Evolutionary conservation across 768 basidiomycete genomes (phyloP).

Genomic region (Psilocybe tampanensis): DNA sequence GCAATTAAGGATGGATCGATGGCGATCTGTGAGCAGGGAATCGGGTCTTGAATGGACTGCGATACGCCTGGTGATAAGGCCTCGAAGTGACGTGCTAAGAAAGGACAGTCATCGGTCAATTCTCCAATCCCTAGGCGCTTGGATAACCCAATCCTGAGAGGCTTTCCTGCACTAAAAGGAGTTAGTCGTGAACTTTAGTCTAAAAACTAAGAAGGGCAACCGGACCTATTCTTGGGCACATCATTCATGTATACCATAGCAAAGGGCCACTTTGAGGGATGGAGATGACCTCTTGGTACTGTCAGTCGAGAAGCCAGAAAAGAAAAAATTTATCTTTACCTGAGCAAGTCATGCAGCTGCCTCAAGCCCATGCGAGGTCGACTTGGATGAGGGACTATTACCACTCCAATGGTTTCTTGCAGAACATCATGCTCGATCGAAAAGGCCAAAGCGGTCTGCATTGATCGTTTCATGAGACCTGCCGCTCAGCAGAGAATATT

Average conservation of each 20-base stretch:
- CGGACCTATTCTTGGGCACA: conserved; percentile 45
- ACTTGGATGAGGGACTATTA: conserved; percentile 38
- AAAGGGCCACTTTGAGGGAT: conserved; percentile 54
- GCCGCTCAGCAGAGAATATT: not conserved
- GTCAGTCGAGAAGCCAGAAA: not conserved
- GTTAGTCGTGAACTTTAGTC: too few species aligned
- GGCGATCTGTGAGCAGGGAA: conserved; percentile 35
- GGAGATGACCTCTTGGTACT: conserved; percentile 38
- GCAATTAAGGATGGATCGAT: conserved; percentile 31
- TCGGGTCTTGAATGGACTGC: conserved; percentile 37
- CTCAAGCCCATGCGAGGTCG: conserved; percentile 38
- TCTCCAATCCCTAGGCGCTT: conserved; percentile 40
- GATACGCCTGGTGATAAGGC: conserved; percentile 32
- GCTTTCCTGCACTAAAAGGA: conserved; percentile 41
- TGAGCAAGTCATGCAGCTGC: conserved; percentile 46
- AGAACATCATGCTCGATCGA: conserved; percentile 47
- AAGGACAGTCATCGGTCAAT: conserved; percentile 36
- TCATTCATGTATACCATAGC: conserved; percentile 49
- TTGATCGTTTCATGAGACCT: not conserved
- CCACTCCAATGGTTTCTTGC: conserved; percentile 49
- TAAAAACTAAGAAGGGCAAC: not conserved
- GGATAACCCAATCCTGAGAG: conserved; percentile 46
- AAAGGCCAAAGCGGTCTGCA: conserved; percentile 42
- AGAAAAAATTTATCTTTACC: conserved; percentile 20
- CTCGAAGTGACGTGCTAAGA: conserved; percentile 42